Evolutionary conservation across 768 basidiomycete genomes (phyloP).

Genomic region (Lactarius hatsudake): DNA sequence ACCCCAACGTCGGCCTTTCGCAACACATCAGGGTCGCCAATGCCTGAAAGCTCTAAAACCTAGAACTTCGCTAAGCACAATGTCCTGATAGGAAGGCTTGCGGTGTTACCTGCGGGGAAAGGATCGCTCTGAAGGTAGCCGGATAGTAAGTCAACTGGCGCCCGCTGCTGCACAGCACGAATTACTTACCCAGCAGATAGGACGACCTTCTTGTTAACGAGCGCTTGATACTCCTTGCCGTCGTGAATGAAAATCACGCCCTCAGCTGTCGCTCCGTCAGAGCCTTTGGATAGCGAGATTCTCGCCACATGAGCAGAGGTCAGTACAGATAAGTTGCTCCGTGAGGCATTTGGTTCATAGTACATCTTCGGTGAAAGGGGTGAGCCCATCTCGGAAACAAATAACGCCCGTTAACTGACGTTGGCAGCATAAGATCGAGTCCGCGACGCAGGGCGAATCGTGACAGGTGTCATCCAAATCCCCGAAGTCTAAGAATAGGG

Average conservation of each 20-base stretch:
- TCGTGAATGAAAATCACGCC: conserved; percentile 21
- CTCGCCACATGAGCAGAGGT: conserved; percentile 23
- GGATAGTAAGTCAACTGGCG: neutral
- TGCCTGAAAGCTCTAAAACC: conserved; percentile 28
- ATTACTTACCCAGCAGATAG: conserved; percentile 24
- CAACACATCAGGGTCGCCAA: conserved; percentile 21
- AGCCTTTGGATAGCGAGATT: conserved; percentile 8
- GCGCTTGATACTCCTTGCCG: conserved; percentile 12
- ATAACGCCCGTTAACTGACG: neutral
- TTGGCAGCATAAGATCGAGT: conserved; percentile 22
- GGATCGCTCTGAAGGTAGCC: conserved; percentile 9
- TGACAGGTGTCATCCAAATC: conserved; percentile 14
- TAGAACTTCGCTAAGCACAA: neutral
- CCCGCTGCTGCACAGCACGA: neutral
- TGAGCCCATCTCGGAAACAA: neutral
- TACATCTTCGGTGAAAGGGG: conserved; percentile 18
- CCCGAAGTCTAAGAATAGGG: conserved; percentile 13
- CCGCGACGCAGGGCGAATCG: conserved; percentile 8
- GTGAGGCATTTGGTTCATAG: conserved; percentile 28
- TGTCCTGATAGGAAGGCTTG: no score
- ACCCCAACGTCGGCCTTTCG: conserved; percentile 12
- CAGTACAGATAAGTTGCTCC: conserved; percentile 29
- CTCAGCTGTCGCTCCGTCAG: conserved; percentile 1
- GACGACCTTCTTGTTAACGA: conserved; percentile 21
- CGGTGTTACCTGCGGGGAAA: conserved; percentile 19